A percentile compares a stretch with the other conserved stretches of the same genome.
These are phyloP conservation scores for Carex pumila DNA, from an alignment of 176 grass and related monocot genomes.

Conservation along the genomic window DNA sequence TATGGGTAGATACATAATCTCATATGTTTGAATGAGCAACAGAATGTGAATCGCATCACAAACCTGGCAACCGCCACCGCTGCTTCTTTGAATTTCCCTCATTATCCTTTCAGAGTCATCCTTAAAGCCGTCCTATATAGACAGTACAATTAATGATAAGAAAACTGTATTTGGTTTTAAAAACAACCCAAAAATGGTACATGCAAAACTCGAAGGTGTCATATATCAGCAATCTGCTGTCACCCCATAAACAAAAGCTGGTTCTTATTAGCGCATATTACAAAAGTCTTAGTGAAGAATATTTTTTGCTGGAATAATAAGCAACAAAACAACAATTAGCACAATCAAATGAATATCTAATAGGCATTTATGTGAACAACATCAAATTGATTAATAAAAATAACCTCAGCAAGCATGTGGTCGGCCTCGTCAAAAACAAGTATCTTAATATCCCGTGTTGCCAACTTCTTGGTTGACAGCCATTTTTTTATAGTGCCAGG, in stretches of 20 bases:
- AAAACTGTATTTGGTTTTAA: background rate
- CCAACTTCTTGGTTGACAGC: slow-evolving; percentile 50
- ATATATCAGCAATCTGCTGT: background rate
- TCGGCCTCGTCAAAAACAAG: slow-evolving; percentile 87
- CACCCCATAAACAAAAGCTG: background rate
- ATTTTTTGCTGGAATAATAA: background rate
- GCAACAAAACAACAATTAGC: background rate
- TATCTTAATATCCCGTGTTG: slow-evolving; percentile 60
- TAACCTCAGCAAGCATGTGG: slow-evolving; percentile 74
- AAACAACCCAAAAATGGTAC: background rate
- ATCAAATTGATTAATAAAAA: background rate
- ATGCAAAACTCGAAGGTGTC: background rate
- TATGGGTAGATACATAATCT: background rate
- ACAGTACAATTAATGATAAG: background rate
- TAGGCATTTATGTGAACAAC: background rate
- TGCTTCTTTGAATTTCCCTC: slow-evolving; percentile 68
- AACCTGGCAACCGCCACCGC: slow-evolving; percentile 73
- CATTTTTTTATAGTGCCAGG: slow-evolving; percentile 82
- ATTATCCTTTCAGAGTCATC: slow-evolving; percentile 84
- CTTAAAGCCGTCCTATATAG: slow-evolving; percentile 80
- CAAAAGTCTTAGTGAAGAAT: background rate
- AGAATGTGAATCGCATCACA: background rate
- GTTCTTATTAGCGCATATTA: no score
- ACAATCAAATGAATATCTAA: background rate
- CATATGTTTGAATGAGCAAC: background rate